A percentile compares a stretch with the other conserved stretches of the same genome.
Conservation (phyloP, 2,329 filamentous ascomycete species). For the Penicillium occitanis region DNA sequence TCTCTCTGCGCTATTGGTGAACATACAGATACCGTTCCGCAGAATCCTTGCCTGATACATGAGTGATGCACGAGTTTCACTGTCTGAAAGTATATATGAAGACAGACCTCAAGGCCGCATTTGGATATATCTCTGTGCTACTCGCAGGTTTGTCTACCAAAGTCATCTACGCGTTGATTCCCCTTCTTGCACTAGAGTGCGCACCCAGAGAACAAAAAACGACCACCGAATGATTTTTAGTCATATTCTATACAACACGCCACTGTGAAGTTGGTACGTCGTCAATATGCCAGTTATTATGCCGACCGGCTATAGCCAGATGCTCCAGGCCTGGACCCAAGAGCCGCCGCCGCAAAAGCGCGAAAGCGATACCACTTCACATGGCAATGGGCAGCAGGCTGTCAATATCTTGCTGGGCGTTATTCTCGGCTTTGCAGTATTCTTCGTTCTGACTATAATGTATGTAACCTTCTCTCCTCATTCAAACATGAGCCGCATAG, state of each 20-base stretch:
- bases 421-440: conserved; percentile 18
- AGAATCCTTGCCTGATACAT: not conserved
- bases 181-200: not conserved
- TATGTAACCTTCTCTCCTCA: conserved; percentile 5
- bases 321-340: not conserved
- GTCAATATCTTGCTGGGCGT: conserved; percentile 20
- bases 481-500: not conserved
- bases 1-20: not conserved
- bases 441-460: conserved; percentile 21
- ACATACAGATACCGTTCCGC: not conserved
- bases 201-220: not conserved
- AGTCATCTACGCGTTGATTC: not conserved
- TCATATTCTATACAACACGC: not conserved
- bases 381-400: conserved; percentile 12
- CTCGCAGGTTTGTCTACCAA: not conserved
- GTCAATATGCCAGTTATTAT: not conserved
- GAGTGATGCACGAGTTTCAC: not conserved
- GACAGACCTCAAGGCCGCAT: not conserved
- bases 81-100: not conserved
- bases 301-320: not conserved
- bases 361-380: not conserved
- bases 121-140: not conserved
- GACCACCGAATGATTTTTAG: not conserved
- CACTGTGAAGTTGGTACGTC: not conserved
- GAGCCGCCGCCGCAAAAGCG: not conserved